Percentiles rank a stretch among this genome's conserved stretches.
Evolutionary conservation across 2,329 filamentous ascomycete species (phyloP).

Genomic region (Epichloe sylvatica): DNA sequence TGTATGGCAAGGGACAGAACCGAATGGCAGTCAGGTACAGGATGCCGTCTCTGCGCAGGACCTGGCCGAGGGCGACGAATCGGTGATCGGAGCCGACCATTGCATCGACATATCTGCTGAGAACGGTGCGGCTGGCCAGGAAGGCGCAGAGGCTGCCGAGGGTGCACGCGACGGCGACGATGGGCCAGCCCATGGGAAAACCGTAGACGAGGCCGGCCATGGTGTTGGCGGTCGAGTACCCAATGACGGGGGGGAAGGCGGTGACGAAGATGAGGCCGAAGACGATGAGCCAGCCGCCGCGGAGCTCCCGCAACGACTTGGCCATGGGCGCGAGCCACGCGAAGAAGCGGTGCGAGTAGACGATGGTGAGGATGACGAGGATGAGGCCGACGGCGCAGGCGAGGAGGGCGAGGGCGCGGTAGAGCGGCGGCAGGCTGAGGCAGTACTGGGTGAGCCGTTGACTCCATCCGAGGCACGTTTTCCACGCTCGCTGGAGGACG

Average conservation of each 20-base stretch:
- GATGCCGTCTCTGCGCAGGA: conserved; percentile 78
- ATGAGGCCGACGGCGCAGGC: conserved; percentile 37
- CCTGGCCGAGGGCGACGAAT: conserved; percentile 78
- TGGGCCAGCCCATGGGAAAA: conserved; percentile 58
- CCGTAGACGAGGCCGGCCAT: conserved; percentile 42
- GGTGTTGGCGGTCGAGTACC: conserved; percentile 61
- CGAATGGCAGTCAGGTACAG: conserved; percentile 84
- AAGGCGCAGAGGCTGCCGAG: conserved; percentile 69
- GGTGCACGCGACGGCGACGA: conserved; percentile 66
- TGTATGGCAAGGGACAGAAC: conserved; percentile 85
- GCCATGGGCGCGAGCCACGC: conserved; percentile 58
- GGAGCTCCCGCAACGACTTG: conserved; percentile 59
- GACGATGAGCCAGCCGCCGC: conserved; percentile 59
- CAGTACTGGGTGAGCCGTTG: conserved; percentile 35
- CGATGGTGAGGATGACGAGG: conserved; percentile 52
- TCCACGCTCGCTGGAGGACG: conserved; percentile 25
- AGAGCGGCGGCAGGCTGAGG: conserved; percentile 41
- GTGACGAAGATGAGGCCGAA: conserved; percentile 63
- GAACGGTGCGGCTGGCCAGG: conserved; percentile 61
- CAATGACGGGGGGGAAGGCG: conserved; percentile 76
- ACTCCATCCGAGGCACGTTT: conserved; percentile 23
- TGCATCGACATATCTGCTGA: conserved; percentile 64
- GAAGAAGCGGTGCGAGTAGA: conserved; percentile 74
- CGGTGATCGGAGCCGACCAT: conserved; percentile 72
- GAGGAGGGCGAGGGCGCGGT: conserved; percentile 44